Base-by-base conservation (phyloP, 305 asterid species). In the Euphrasia arctica region DNA sequence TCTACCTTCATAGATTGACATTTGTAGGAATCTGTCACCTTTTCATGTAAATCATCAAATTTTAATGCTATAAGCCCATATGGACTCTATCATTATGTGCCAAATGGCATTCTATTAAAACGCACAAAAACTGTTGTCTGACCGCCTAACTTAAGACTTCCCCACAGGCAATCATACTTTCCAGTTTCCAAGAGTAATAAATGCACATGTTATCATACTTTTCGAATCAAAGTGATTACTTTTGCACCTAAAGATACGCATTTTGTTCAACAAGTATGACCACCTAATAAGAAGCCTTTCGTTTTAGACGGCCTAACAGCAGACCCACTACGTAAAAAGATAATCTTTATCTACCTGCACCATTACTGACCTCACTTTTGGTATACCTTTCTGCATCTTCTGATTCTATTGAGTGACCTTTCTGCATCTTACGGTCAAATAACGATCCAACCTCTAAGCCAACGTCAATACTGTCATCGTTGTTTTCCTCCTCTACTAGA, bases 281-380 rank as follows among this genome's bases (percentile, higher is more conserved):
- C 42, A 36, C 42, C 42, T 36, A 36, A 36, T 9, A 6, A 5
- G 8, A 36, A 36, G 8, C 42, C 42, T 36, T 36, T 6, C 42
- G 8, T 36, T 36, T 36, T 36, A 36, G 42, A 36, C 42, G 8
- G 42, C 42, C 42, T 5, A 36, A 0, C 42, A 36, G 42, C 42
- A 34, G 42, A 36, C 42, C 9, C 42, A 36, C 42, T 36, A 36
- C 42, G 7, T 36, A 36, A 67, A 36, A 64, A 18, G 63, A 34
- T 68, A 39, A 59, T 63, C 74, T 76, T 68, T 32, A 59, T 63
- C 74, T 76, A 74, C 75, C 76, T 66, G 74, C 65, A 74, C 28
- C 73, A 74, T 54, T 68, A 75, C 78, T 78, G 68, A 77, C 88
- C 82, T 77, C 80, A 49, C 65, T 58, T 63, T 52, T 63, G 64